These are phyloP conservation scores for Uncinocarpus reesii DNA, from an alignment of 2,329 filamentous ascomycete species.

Conservation along the genomic window DNA sequence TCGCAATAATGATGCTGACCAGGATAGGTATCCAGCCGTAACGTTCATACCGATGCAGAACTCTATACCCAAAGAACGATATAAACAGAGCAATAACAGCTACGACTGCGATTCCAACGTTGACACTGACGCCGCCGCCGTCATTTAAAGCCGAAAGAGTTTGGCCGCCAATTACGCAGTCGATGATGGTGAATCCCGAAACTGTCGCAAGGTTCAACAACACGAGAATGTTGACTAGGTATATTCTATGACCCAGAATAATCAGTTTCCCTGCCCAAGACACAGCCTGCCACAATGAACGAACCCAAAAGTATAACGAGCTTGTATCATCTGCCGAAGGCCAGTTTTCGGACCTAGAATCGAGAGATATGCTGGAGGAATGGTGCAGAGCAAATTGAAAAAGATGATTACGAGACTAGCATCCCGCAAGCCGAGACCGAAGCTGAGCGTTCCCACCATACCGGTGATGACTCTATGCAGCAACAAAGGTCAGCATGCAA, in stretches of 20 bases:
- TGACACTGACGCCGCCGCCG: constrained; percentile 41
- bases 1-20: constrained; percentile 18
- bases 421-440: constrained; percentile 16
- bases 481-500: no score
- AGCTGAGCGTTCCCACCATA: constrained; percentile 17
- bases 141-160: constrained; percentile 55
- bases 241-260: constrained; percentile 7
- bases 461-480: constrained; percentile 17
- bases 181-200: constrained; percentile 53
- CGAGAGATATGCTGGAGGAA: constrained; percentile 21
- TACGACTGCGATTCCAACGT: constrained; percentile 48
- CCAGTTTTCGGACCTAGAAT: constrained; percentile 24
- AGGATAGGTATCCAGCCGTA: constrained; percentile 27
- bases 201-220: constrained; percentile 53
- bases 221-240: constrained; percentile 46
- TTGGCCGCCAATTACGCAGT: constrained; percentile 57
- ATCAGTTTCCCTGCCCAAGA: background rate
- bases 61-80: constrained; percentile 56
- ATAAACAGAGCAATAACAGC: constrained; percentile 53
- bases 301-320: constrained; percentile 25
- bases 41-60: constrained; percentile 60
- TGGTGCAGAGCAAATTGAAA: constrained; percentile 24
- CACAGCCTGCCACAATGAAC: no score
- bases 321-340: constrained; percentile 25
- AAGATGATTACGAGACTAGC: constrained; percentile 20